These are phyloP conservation scores for Cupressus sempervirens DNA, from an alignment of 75 land plant species.

Conservation along the genomic window DNA sequence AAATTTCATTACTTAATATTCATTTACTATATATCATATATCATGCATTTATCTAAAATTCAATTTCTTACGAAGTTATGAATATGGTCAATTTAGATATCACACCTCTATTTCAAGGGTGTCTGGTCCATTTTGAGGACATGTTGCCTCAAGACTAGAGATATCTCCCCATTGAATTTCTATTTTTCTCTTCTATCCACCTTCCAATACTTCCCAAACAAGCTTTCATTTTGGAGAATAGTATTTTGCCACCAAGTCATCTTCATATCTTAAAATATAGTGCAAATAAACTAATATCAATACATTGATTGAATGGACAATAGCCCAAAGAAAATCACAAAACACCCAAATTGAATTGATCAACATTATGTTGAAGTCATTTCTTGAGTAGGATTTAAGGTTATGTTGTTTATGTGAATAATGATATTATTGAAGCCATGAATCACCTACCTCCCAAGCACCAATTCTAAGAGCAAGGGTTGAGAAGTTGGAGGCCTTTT, in stretches of 20 bases:
- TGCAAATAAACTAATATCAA: conserved; percentile 15
- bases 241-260: conserved; percentile 35
- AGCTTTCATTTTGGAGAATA: too few relatives aligned
- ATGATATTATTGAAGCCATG: not conserved
- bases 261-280: conserved; percentile 40
- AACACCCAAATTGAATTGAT: too few relatives aligned
- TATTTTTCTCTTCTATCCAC: too few relatives aligned
- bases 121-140: conserved; percentile 37
- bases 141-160: too few relatives aligned
- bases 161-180: too few relatives aligned
- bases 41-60: conserved; percentile 52
- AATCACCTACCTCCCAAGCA: conserved; percentile 61
- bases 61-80: not conserved
- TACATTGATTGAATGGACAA: too few relatives aligned
- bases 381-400: too few relatives aligned
- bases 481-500: conserved; percentile 73
- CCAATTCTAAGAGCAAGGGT: conserved; percentile 60
- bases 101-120: conserved; percentile 71
- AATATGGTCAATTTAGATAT: not conserved
- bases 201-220: too few relatives aligned
- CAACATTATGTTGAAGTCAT: too few relatives aligned
- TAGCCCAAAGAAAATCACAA: too few relatives aligned
- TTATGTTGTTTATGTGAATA: too few relatives aligned
- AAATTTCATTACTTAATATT: not conserved
- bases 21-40: too few relatives aligned